Evolutionary conservation across 23 red algal species (phyloP).

Genomic region (Gracilariopsis chorda): DNA sequence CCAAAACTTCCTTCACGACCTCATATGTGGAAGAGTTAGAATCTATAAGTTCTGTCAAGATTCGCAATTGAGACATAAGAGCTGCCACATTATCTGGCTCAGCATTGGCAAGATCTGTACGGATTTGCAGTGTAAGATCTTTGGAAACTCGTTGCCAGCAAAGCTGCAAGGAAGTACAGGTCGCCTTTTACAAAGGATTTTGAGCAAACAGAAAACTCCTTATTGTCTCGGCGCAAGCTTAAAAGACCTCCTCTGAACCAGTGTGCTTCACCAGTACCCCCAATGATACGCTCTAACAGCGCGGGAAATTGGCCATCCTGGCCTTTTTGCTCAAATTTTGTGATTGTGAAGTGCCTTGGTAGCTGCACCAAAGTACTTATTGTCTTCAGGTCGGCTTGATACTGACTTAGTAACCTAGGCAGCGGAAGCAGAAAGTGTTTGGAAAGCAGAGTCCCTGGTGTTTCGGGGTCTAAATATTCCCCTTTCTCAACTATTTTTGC

Average conservation of each 20-base stretch:
- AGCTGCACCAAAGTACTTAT: slow-evolving; percentile 35
- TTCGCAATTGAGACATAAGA: slow-evolving; percentile 1
- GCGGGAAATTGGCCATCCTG: slow-evolving; percentile 3
- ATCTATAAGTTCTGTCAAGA: slow-evolving; percentile 35
- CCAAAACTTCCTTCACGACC: slow-evolving; percentile 3
- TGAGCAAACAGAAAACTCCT: slow-evolving; percentile 8
- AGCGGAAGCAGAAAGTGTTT: slow-evolving; percentile 20
- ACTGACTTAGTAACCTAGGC: slow-evolving; percentile 54
- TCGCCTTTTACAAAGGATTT: neutral
- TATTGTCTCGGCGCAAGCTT: slow-evolving; percentile 28
- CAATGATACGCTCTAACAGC: slow-evolving; percentile 12
- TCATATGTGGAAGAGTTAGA: neutral
- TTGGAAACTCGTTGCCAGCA: neutral
- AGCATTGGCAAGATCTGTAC: slow-evolving; percentile 10
- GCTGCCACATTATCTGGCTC: slow-evolving; percentile 33
- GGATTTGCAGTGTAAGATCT: slow-evolving; percentile 1
- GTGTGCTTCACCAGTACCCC: slow-evolving; percentile 20
- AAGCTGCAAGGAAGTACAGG: neutral
- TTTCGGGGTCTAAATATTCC: neutral
- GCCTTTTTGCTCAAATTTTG: slow-evolving; percentile 19
- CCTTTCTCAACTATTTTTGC: slow-evolving; percentile 16
- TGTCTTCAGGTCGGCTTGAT: slow-evolving; percentile 45
- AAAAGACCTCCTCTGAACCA: neutral
- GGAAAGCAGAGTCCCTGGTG: neutral
- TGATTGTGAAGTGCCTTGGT: slow-evolving; percentile 21